Base-by-base conservation (phyloP, 2,329 filamentous ascomycete species). In the Phialophora chinensis region DNA sequence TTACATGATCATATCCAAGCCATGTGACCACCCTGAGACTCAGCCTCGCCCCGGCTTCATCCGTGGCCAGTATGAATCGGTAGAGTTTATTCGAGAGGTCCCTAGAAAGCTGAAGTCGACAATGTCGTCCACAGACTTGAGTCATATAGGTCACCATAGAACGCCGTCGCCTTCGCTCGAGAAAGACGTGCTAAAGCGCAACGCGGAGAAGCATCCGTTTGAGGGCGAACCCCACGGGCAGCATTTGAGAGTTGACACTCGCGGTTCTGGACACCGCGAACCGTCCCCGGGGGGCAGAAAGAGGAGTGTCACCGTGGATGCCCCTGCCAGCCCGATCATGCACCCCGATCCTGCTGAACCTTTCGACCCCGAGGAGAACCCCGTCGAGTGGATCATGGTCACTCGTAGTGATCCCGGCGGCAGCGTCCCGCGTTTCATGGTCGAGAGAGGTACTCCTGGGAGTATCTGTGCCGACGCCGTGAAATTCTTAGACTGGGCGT, bases 321-420 rank as follows among this genome's bases (percentile, higher is more conserved):
- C 63, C 11, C 52, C 65, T 14, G 27, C 38, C 6, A 65, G 47
- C 17, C 60, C 66, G 7, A 25, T 42, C 7, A 61, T 35, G 50
- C 33, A n/a, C n/a, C 50, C 25, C 23, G 65, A 67, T 33, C 55
- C 52, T 10, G 55, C 44, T 17, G 52, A 66, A 23, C 66, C 66
- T 29, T 68, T 79, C n/a, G 81, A 85, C 38, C 78, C 81, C 2
- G 86, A 88, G 69, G 77, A 80, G 8, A 89, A 89, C 70, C 87
- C 88, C 0, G 85, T 97, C 1, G 93, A 97, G 77, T 97, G 93
- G 93, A 86, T 95, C 67, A 97, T 97, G 93, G 87, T 96, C 20
- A 96, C 92, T 1, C 85, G 93, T 57, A 94, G 91, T 76, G 92
- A 97, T 73, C 92, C 93, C 2, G 93, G 93, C 11, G 93, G 93